Conservation (phyloP, 2,329 filamentous ascomycete species). For the Zymoseptoria pseudotritici region DNA sequence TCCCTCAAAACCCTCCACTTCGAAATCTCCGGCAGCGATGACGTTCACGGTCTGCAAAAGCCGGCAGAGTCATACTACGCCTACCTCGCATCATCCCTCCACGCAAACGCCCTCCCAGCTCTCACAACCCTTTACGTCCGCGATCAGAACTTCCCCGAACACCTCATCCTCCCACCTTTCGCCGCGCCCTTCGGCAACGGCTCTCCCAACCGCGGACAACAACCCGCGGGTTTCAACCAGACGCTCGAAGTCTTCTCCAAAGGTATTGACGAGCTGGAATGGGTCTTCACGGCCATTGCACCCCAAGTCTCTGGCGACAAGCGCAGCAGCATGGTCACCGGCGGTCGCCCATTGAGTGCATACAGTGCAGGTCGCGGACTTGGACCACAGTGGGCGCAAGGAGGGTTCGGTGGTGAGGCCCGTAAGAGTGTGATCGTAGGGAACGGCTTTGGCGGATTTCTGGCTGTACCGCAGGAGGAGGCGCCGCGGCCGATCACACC, state of each 20-base stretch:
- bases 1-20: slow-evolving; percentile 69
- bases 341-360: slow-evolving; percentile 39
- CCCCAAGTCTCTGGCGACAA: slow-evolving; percentile 37
- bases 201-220: slow-evolving; percentile 19
- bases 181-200: slow-evolving; percentile 42
- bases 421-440: slow-evolving; percentile 57
- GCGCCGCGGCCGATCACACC: slow-evolving; percentile 26
- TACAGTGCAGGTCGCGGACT: slow-evolving; percentile 41
- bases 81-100: slow-evolving; percentile 77
- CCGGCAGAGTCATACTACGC: slow-evolving; percentile 63
- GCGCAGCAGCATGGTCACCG: slow-evolving; percentile 24
- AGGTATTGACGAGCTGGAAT: slow-evolving; percentile 59
- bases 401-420: slow-evolving; percentile 45
- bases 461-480: slow-evolving; percentile 54
- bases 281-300: slow-evolving; percentile 57
- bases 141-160: slow-evolving; percentile 74
- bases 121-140: slow-evolving; percentile 76
- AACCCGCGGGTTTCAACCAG: slow-evolving; percentile 39
- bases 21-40: slow-evolving; percentile 63
- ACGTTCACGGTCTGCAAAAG: slow-evolving; percentile 51
- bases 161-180: slow-evolving; percentile 65
- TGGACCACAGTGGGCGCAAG: slow-evolving; percentile 47
- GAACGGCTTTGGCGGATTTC: slow-evolving; percentile 59
- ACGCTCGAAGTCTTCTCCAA: slow-evolving; percentile 58
- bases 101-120: slow-evolving; percentile 65